Percentiles rank a stretch among this genome's conserved stretches.
phyloP scores from a whole-genome alignment of 1,284 basidiomycete genomes.

The Cryptococcus sp. region DNA sequence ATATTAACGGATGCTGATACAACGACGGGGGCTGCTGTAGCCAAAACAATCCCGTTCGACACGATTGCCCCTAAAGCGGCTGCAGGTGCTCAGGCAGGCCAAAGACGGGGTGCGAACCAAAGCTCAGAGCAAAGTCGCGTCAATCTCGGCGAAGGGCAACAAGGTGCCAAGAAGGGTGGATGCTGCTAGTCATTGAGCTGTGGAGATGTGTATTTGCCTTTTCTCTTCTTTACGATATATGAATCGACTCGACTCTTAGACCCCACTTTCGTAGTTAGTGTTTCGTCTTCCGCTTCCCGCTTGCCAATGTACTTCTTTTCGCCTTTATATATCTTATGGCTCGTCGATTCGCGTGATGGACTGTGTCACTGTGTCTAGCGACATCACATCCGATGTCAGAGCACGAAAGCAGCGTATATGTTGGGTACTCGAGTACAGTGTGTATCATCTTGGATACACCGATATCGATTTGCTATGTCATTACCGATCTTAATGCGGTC shows the following conservation, averaged over 20 bases:
- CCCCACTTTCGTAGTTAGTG: too few species aligned
- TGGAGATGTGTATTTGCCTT: not conserved
- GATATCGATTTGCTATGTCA: too few species aligned
- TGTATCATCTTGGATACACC: too few species aligned
- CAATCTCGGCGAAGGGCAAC: constrained; percentile 66
- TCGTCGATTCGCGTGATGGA: too few species aligned
- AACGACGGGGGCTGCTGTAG: constrained; percentile 53
- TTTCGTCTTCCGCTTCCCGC: not conserved
- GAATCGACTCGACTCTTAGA: too few species aligned
- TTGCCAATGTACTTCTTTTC: not conserved
- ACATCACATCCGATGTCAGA: too few species aligned
- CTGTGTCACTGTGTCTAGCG: too few species aligned
- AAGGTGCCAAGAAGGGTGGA: constrained; percentile 47
- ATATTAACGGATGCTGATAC: constrained; percentile 6
- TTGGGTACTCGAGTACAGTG: too few species aligned
- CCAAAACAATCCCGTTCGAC: constrained; percentile 96
- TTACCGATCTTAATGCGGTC: too few species aligned
- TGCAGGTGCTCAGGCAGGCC: constrained; percentile 50
- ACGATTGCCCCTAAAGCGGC: constrained; percentile 74
- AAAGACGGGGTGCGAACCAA: constrained; percentile 55
- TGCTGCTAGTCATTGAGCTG: constrained; percentile 34
- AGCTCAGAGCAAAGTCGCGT: constrained; percentile 62
- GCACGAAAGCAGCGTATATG: too few species aligned
- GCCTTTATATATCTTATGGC: not conserved
- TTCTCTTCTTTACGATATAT: not conserved